Evolutionary conservation across 1,139 yeast species (phyloP), one percentile per base, ranked within the genome.

Genomic region (Saccharomycopsis hybrid): DNA sequence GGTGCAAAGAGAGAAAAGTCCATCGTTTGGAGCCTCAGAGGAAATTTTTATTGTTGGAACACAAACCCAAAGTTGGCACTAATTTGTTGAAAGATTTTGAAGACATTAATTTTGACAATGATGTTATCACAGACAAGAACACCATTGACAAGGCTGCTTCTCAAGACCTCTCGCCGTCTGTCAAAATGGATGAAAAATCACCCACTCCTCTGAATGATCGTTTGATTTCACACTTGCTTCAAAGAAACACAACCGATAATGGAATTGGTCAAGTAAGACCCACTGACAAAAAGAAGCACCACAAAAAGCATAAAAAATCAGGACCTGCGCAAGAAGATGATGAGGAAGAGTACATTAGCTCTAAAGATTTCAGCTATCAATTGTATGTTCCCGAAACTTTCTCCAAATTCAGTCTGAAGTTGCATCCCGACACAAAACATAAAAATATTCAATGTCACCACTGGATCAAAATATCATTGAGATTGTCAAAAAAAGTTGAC

Each of bases 21-120:
- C 97, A 92, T 63, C 73, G 97, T 49, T 78, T 87, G 65, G 97
- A 92, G 66, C 97, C 98, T 0, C 73, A 85, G 1, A 83, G 82
- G 61, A 90, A 89, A 65, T 86, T 77, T 59, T 65, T 90, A 47
- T 67, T 92, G 42, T 71, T 88, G 45, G 98, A 92, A 62, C 90
- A 86, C 61, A 78, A 80, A 57, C 89, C 96, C 1, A 65, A 70
- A 41, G 73, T 72, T 51, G 82, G 80, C 30, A 49, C 63, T 43
- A 52, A 58, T 44, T 59, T 77, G 57, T 65, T 66, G 11, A 68
- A 68, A 35, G 71, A 64, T 40, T 74, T 74, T 13, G 69, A 65
- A 8, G 76, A 70, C 53, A 78, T 46, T 9, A 42, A 37, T 13
- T 51, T 48, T 13, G 42, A 48, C 24, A 51, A 48, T 35, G 43